Conservation (phyloP, 805 yeast genomes). For the Brettanomyces anomalus region DNA sequence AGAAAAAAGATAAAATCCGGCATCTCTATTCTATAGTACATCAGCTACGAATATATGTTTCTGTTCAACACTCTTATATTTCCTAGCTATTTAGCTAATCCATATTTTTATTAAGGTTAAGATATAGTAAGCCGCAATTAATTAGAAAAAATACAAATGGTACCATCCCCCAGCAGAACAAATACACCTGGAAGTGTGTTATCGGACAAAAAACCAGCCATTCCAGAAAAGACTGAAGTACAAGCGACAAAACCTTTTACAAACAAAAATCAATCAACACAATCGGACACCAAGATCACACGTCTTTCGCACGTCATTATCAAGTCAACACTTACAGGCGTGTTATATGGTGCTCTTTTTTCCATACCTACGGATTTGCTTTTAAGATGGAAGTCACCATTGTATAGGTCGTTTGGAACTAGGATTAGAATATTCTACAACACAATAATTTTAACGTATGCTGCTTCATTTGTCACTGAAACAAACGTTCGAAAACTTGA, state of each 20-base stretch:
- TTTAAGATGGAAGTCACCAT: constrained; percentile 28
- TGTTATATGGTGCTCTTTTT: constrained; percentile 28
- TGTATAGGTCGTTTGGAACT: constrained; percentile 27
- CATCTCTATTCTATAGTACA: no score
- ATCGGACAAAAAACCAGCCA: background rate
- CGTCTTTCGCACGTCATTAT: constrained; percentile 21
- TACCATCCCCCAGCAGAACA: no score
- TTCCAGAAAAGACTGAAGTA: background rate
- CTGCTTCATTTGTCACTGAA: constrained; percentile 29
- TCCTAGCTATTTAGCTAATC: no score
- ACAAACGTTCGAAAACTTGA: constrained; percentile 27
- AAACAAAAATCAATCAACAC: background rate
- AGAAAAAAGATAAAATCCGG: no score
- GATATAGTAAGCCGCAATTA: no score
- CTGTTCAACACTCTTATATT: no score
- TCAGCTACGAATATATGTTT: no score
- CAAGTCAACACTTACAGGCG: constrained; percentile 26
- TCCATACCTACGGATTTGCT: constrained; percentile 29
- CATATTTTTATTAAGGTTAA: no score
- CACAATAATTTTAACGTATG: constrained; percentile 28
- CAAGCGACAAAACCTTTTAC: constrained; percentile 4
- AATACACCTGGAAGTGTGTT: background rate
- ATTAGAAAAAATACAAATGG: no score
- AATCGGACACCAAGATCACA: constrained; percentile 9
- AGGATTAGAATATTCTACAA: constrained; percentile 29